Conservation (phyloP, 129 eudicot genomes). For the Escallonia herrerae region DNA sequence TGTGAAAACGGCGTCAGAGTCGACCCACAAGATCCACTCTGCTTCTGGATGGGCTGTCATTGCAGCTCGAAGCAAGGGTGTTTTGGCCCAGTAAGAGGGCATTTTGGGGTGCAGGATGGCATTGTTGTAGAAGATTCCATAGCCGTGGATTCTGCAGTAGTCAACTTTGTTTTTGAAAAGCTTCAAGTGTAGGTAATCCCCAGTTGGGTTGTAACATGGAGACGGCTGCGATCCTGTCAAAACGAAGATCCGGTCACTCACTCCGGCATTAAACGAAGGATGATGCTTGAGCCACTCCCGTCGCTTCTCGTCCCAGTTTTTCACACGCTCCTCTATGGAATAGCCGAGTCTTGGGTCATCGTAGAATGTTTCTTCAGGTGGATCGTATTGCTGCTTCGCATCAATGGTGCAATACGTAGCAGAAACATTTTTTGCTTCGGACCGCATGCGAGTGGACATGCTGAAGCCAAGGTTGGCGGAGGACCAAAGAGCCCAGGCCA, state of each 20-base stretch:
- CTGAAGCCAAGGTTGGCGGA: background rate
- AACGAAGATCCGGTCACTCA: slow-evolving; percentile 21
- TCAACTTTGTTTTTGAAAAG: slow-evolving; percentile 52
- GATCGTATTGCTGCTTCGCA: slow-evolving; percentile 9
- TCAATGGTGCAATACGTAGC: background rate
- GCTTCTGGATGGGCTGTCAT: slow-evolving; percentile 40
- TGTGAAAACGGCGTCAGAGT: slow-evolving; percentile 48
- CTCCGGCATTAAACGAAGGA: slow-evolving; percentile 12
- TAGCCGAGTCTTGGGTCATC: slow-evolving; percentile 31
- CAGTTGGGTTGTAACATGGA: slow-evolving; percentile 29
- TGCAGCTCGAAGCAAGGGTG: slow-evolving; percentile 33
- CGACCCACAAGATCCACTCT: slow-evolving; percentile 53
- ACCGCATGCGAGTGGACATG: no score
- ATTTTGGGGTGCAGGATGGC: slow-evolving; percentile 34
- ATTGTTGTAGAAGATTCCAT: slow-evolving; percentile 47
- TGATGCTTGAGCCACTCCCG: slow-evolving; percentile 31
- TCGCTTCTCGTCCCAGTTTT: slow-evolving; percentile 33
- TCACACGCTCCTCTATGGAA: slow-evolving; percentile 15
- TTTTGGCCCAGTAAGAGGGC: slow-evolving; percentile 42
- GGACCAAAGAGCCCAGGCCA: slow-evolving; percentile 10
- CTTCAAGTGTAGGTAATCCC: slow-evolving; percentile 34
- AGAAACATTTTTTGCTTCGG: background rate
- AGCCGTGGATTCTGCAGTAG: slow-evolving; percentile 44
- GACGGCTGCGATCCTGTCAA: slow-evolving; percentile 48
- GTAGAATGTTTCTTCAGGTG: slow-evolving; percentile 25